Evolutionary conservation across 768 basidiomycete genomes (phyloP), one percentile per base, ranked within the genome.

Genomic region (Cytidiella melzeri): DNA sequence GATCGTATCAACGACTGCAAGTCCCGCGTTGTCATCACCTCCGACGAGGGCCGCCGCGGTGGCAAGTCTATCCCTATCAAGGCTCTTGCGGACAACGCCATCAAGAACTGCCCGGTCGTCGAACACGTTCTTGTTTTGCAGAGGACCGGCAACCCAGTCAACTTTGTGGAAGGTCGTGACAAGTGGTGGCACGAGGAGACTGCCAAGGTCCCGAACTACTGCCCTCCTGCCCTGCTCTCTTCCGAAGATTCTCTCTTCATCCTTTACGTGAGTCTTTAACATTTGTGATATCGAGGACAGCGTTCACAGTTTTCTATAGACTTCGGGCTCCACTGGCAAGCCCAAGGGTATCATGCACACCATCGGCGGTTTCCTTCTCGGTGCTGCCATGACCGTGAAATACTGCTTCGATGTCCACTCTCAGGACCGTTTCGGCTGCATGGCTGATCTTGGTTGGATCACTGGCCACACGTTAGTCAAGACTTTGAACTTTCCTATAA

Each of bases 371-470:
- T 98, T 96, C 71, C 81, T 95, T 50, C 88, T 98, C 49, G 82
- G 93, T 57, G 92, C 91, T 0, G 81, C 91, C 1, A 62, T 96
- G 52, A 93, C 94, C 20, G 81, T 96, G 66, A 96, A 96, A 71
- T 97, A 95, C 66, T 91, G 95, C 54, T 98, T 97, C 63, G 95
- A 98, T 65, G 80, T 97, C 18, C 95, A 98, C 66, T 82, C 86
- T 18, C 92, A 89, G 51, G 95, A 97, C 71, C 82, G 76, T 55
- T 97, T 93, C 65, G 95, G 84, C 2, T 97, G 95, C 74, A 92
- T 97, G 93, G 95, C 94, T 49, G 95, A 98, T 63, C 77, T 98
- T 45, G 95, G 94, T 59, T 97, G 95, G 95, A 95, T 97, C 72
- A 97, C 94, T 3, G 94, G 93, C 15, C 92, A 95, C 69, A 88